Conservation (phyloP, 176 grass and related monocot genomes). For the Ampelocalamus luodianensis region DNA sequence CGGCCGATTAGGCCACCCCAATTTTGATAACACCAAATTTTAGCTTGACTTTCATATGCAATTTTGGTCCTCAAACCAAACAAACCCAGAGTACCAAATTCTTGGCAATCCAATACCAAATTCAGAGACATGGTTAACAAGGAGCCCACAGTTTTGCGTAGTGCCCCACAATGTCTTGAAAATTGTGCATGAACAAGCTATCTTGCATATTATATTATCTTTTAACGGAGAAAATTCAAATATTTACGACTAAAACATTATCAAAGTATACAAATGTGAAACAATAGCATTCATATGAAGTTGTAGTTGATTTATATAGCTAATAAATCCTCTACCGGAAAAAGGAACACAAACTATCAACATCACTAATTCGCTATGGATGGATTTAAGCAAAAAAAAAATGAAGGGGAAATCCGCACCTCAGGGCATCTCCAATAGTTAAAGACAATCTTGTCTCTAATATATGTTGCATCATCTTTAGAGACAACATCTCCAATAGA, state of each 20-base stretch:
- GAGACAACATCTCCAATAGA: no score
- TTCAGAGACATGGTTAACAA: neutral
- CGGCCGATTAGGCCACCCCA: no score
- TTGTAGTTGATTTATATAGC: neutral
- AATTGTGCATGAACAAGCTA: neutral
- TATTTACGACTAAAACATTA: neutral
- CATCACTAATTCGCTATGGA: neutral
- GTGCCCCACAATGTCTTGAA: neutral
- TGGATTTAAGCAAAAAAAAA: neutral
- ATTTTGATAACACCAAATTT: no score
- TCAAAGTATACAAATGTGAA: neutral
- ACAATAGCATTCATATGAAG: neutral
- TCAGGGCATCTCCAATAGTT: no score
- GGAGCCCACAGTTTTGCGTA: neutral
- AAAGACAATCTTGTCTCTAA: no score
- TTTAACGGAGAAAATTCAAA: neutral
- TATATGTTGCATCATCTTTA: no score
- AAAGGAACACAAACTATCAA: neutral
- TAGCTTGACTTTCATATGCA: no score
- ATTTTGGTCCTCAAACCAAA: no score
- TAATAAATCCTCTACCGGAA: neutral
- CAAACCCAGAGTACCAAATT: neutral
- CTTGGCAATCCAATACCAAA: neutral
- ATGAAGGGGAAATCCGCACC: no score
- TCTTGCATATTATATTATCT: neutral